These are phyloP conservation scores for Gonapodya prolifera DNA, from an alignment of 192 early-diverging fungal species.

Conservation along the genomic window DNA sequence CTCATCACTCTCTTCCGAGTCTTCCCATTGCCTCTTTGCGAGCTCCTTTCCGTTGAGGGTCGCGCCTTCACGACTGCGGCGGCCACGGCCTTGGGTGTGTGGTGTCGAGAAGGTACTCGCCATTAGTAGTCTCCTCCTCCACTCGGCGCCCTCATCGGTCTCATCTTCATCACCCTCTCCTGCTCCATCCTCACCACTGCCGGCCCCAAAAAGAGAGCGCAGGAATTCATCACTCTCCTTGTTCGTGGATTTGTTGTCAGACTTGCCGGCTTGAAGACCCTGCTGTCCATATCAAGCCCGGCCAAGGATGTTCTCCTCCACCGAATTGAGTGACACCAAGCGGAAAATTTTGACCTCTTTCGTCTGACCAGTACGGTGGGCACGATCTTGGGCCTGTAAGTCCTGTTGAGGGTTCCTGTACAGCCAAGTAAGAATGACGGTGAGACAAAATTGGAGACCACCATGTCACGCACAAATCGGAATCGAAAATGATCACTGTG, in stretches of 20 bases:
- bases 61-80: slow-evolving; percentile 19
- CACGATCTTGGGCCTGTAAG: slow-evolving; percentile 8
- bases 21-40: slow-evolving; percentile 74
- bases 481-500: slow-evolving; percentile 96
- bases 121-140: slow-evolving; percentile 58
- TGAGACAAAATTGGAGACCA: slow-evolving; percentile 10
- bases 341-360: background rate
- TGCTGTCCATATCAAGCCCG: slow-evolving; percentile 7
- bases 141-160: slow-evolving; percentile 43
- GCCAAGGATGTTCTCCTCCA: slow-evolving; percentile 1
- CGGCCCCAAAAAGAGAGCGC: no score
- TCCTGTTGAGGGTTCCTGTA: slow-evolving; percentile 73
- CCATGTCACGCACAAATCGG: slow-evolving; percentile 90
- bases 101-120: slow-evolving; percentile 87
- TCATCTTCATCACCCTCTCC: slow-evolving; percentile 69
- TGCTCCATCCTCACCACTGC: no score
- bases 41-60: slow-evolving; percentile 85
- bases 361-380: slow-evolving; percentile 5
- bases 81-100: slow-evolving; percentile 43
- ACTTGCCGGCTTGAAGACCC: slow-evolving; percentile 9
- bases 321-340: background rate
- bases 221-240: slow-evolving; percentile 85
- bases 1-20: background rate
- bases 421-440: slow-evolving; percentile 6
- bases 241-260: slow-evolving; percentile 57